Conservation (phyloP, 2,329 filamentous ascomycete genomes). For the Ascochyta koolunga region DNA sequence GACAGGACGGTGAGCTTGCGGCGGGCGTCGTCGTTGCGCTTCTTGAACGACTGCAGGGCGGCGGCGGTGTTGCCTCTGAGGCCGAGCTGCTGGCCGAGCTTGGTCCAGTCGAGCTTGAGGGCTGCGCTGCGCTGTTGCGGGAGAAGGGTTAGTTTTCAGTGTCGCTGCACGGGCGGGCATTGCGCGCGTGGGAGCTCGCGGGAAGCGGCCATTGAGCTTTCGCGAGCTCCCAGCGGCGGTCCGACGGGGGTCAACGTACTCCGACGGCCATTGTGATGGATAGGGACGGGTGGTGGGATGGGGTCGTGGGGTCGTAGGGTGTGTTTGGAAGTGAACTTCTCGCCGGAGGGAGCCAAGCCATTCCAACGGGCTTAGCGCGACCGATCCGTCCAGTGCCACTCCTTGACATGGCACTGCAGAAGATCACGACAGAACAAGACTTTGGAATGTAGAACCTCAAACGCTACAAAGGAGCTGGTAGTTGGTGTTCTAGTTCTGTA, state of each 20-base stretch:
- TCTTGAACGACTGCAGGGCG: constrained; percentile 96
- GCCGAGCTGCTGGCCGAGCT: constrained; percentile 91
- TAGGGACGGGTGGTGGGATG: constrained; percentile 44
- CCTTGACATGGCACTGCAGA: background rate
- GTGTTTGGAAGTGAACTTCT: constrained; percentile 16
- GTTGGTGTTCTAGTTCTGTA: too few species aligned
- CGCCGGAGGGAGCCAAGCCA: constrained; percentile 2
- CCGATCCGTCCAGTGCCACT: too few species aligned
- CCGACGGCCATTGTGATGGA: constrained; percentile 53
- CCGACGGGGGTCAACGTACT: constrained; percentile 44
- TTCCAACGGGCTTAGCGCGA: background rate
- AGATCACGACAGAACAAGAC: too few species aligned
- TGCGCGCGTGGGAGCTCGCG: constrained; percentile 30
- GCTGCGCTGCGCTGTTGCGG: constrained; percentile 86
- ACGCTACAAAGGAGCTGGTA: too few species aligned
- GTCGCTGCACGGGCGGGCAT: constrained; percentile 31
- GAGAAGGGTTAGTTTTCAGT: constrained; percentile 40
- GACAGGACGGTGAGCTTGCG: constrained; percentile 86
- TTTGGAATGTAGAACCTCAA: too few species aligned
- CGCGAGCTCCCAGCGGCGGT: constrained; percentile 27
- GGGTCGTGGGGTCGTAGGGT: constrained; percentile 15
- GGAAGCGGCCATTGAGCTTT: constrained; percentile 41
- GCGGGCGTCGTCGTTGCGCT: constrained; percentile 98
- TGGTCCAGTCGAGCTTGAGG: constrained; percentile 99
- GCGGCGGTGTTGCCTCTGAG: constrained; percentile 93